These are phyloP conservation scores for Geotrichum candidum DNA, from an alignment of 1,139 yeast species.

Conservation along the genomic window DNA sequence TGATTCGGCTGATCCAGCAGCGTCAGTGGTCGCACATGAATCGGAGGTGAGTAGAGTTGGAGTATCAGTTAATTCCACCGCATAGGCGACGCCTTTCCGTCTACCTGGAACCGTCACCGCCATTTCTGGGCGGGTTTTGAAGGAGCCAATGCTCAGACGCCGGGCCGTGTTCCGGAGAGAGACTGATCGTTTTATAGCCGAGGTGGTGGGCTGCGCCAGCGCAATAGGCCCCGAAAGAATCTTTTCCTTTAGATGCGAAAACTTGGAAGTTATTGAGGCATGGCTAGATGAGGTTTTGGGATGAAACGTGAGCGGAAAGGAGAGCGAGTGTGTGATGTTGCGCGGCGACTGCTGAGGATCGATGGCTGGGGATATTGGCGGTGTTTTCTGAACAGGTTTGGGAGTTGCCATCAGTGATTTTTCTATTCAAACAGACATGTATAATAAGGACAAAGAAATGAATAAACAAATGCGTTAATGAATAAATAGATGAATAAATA, in stretches of 20 bases:
- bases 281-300: not conserved
- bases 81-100: not conserved
- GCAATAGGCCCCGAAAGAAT: not conserved
- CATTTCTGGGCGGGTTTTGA: not conserved
- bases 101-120: not conserved
- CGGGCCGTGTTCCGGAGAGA: not conserved
- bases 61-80: not conserved
- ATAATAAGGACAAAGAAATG: not conserved
- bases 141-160: not conserved
- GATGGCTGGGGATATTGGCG: constrained; percentile 1
- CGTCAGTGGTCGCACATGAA: not conserved
- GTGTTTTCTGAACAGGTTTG: not conserved
- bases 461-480: not conserved
- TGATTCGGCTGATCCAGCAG: not conserved
- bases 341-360: not conserved
- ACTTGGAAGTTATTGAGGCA: constrained; percentile 3
- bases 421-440: not conserved
- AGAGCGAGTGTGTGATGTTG: constrained; percentile 3
- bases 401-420: not conserved
- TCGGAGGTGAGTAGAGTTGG: not conserved
- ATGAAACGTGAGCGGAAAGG: constrained; percentile 1
- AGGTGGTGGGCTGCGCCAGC: not conserved
- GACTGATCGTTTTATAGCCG: not conserved
- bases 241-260: not conserved
- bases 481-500: not conserved